These are phyloP conservation scores for Emergomyces africanus DNA, from an alignment of 2,329 filamentous ascomycete species.

Conservation along the genomic window DNA sequence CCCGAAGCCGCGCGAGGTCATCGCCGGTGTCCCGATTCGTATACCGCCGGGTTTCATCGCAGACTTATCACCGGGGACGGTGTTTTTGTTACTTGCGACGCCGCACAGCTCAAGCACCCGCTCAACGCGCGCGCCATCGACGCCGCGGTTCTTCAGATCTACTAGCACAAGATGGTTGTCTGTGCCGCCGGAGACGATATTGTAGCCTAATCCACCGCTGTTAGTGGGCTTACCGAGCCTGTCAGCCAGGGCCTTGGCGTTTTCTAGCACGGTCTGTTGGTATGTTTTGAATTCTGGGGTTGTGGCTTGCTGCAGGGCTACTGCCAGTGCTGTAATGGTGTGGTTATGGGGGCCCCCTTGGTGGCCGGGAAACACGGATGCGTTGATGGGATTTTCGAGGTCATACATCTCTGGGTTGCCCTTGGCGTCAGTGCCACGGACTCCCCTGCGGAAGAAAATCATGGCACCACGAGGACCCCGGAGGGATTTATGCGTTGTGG, in stretches of 20 bases:
- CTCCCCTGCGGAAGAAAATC: conserved; percentile 99
- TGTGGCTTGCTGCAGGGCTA: conserved; percentile 88
- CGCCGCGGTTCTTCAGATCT: conserved; percentile 72
- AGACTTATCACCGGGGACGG: conserved; percentile 87
- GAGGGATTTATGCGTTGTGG: conserved; percentile 97
- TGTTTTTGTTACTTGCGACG: conserved; percentile 99
- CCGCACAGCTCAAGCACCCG: conserved; percentile 82
- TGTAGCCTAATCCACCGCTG: conserved; percentile 65
- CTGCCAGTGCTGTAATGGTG: conserved; percentile 93
- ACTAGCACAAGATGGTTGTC: conserved; percentile 97
- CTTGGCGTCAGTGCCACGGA: conserved; percentile 82
- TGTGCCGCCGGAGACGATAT: conserved; percentile 86
- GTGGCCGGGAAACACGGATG: conserved; percentile 97
- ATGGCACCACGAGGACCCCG: conserved; percentile 95
- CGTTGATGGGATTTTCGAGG: conserved; percentile 92
- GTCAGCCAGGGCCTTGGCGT: conserved; percentile 80
- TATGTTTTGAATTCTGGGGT: conserved; percentile 85
- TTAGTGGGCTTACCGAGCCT: conserved; percentile 58
- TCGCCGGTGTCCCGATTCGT: conserved; percentile 88
- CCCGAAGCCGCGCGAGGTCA: conserved; percentile 91
- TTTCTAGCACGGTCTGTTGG: conserved; percentile 82
- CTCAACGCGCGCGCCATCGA: conserved; percentile 89
- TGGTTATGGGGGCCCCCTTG: conserved; percentile 99
- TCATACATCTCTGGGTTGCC: conserved; percentile 87
- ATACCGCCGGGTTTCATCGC: conserved; percentile 87